These are phyloP conservation scores for Syzygium aqueum DNA, from an alignment of 345 rosid species.

Conservation along the genomic window DNA sequence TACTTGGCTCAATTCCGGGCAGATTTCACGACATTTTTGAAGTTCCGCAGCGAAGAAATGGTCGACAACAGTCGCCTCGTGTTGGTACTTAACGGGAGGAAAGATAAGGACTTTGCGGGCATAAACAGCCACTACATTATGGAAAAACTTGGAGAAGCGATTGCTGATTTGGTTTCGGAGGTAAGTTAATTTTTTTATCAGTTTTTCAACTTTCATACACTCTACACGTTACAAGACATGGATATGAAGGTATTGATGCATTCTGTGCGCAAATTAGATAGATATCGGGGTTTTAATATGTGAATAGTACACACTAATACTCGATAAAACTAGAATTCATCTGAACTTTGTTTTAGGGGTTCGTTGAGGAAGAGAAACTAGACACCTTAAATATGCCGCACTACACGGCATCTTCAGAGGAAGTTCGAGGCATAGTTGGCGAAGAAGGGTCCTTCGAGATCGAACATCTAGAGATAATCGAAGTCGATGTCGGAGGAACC, in stretches of 20 bases:
- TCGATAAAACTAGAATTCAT: not conserved
- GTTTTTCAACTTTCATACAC: not conserved
- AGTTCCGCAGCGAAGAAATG: not conserved
- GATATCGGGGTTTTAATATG: not conserved
- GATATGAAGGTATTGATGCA: not conserved
- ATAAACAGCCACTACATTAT: not conserved
- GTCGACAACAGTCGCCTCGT: not conserved
- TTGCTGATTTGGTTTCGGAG: slow-evolving; percentile 2
- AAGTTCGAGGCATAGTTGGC: too few species aligned
- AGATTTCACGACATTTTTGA: not conserved
- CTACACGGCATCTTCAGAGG: too few species aligned
- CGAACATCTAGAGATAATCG: not conserved
- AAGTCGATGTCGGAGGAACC: not conserved
- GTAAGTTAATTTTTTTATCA: not conserved
- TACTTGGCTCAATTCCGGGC: not conserved
- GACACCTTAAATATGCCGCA: too few species aligned
- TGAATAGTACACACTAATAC: not conserved
- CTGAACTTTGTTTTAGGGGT: too few species aligned
- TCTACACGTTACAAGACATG: not conserved
- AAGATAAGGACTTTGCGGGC: not conserved
- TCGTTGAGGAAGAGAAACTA: too few species aligned
- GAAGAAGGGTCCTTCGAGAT: slow-evolving; percentile 1
- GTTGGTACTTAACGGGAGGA: not conserved
- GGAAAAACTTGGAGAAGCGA: slow-evolving; percentile 9
- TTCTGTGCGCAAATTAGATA: not conserved